Base-by-base conservation (phyloP, 345 rosid genomes). In the Dipteronia sinensis region DNA sequence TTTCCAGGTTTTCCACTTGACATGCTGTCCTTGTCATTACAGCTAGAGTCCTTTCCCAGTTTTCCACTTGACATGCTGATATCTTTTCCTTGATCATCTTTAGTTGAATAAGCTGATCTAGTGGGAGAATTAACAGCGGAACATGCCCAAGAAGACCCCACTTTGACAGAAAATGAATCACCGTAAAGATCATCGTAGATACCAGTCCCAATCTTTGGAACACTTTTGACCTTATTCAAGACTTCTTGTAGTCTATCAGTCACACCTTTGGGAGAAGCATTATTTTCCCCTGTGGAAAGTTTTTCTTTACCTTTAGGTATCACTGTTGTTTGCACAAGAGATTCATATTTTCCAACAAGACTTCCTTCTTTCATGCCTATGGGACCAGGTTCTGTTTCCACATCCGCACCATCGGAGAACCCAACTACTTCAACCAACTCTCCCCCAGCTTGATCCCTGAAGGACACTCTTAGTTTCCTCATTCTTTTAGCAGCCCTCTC, bases 381-480 rank as follows among this genome's bases (percentile, higher is more conserved):
- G 0, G 94, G 97, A 84, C 98, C 98, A 46, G 99, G 94, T 87
- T 90, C 98, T n/a, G 98, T 96, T 76, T 88, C 98, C 69, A 92
- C 97, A 74, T 92, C 99, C 1, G 86, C 95, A 70, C 97, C 99
- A 86, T 96, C 99, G 16, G 99, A 96, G 76, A 88, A 42, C 63
- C 99, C 99, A 78, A 96, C 98, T 49, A 96, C 89, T 78, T 96
- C 93, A 76, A 90, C 91, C 66, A 92, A 86, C 86, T 91, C 93
- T 78, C 98, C 97, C 61, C 99, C 99, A 67, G 85, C 89, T 71
- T 92, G 95, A 91, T 94, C 98, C 82, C 67, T 92, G 70, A 92
- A 95, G 56, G 87, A 82, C 67, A 93, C 98, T 72, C 90, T 87
- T 71, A 74, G 65, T 76, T 83, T 92, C 86, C 84, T 93, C 40